Evolutionary conservation across 331 rosid species (phyloP), one percentile per base, ranked within the genome.

Genomic region (Malus hybrid): DNA sequence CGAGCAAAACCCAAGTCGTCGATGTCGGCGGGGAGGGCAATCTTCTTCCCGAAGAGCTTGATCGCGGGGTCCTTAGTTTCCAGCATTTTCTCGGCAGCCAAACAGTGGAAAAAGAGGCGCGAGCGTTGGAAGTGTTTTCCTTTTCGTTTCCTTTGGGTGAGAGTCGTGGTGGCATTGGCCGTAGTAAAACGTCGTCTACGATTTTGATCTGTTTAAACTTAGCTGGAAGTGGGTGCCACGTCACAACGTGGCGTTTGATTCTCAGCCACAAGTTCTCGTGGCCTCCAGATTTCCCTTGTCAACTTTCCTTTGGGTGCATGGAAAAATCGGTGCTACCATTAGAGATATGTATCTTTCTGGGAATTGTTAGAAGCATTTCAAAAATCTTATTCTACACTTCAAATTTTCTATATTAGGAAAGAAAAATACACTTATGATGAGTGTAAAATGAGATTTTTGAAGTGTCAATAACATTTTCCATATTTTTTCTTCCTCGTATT

Each of bases 191-290:
- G 55, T 55, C 75, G 86, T 44, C 70, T 67, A 10, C 62, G 91
- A 72, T 85, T 84, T 92, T 87, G 91, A 90, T 90, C 90, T 80
- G 87, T 85, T 80, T 84, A 86, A 52, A 85, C 67, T 34, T 34
- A 81, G 77, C 31, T 80, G 79, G 81, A 79, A 76, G 71, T 79
- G 82, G 46, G 48, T 77, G 93, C 94, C 98, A 93, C 91, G 86
- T 89, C 90, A 87, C 66, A 71, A 0, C 0, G 2, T 8, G 74
- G 14, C 50, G 48, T 66, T 86, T 61, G 74, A 88, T 89, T 90
- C 75, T 70, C 78, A 78, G 89, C 98, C 98, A 94, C 98, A 92
- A 81, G 90, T 90, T 90, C 71, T 60, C 77, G 97, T 92, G 96
- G 96, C 90, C 87, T 74, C 80, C 50, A 77, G 84, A 75, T 73